Conservation (phyloP, 2,329 filamentous ascomycete species). For the Colletotrichum sp. region DNA sequence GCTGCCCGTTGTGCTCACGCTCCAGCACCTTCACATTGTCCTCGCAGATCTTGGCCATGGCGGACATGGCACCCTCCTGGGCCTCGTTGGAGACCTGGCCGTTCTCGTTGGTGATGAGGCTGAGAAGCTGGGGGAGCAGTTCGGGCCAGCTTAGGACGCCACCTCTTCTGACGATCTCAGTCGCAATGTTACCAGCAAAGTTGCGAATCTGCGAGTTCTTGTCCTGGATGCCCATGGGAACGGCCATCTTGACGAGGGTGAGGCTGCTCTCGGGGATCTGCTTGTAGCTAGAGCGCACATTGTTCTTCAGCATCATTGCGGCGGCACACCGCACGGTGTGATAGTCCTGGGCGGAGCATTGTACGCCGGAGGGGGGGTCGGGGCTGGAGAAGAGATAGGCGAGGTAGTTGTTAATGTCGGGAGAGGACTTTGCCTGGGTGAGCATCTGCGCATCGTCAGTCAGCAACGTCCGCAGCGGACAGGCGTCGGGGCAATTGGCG, state of each 20-base stretch:
- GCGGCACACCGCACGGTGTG: constrained; percentile 84
- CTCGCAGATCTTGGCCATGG: constrained; percentile 94
- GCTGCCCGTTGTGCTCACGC: constrained; percentile 85
- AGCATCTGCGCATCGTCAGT: constrained; percentile 73
- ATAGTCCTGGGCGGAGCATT: constrained; percentile 66
- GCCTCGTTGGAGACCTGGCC: constrained; percentile 72
- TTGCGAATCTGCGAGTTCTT: constrained; percentile 81
- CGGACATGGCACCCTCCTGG: constrained; percentile 93
- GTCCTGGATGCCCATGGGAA: constrained; percentile 83
- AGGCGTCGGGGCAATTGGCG: background rate
- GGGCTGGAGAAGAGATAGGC: constrained; percentile 85
- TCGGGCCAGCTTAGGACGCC: constrained; percentile 92
- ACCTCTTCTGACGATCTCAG: constrained; percentile 84
- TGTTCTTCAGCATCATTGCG: constrained; percentile 95
- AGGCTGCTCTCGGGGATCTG: constrained; percentile 76
- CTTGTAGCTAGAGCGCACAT: constrained; percentile 78
- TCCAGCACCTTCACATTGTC: constrained; percentile 90
- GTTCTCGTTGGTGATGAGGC: constrained; percentile 75
- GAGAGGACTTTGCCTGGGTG: constrained; percentile 82
- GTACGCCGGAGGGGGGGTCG: constrained; percentile 64
- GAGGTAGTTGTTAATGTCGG: constrained; percentile 97
- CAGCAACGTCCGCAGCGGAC: constrained; percentile 11
- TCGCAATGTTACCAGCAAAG: constrained; percentile 91
- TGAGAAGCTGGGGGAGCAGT: constrained; percentile 81
- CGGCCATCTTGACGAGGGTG: constrained; percentile 77